Conservation (phyloP, 768 basidiomycete genomes). For the Kwoniella sp. region DNA sequence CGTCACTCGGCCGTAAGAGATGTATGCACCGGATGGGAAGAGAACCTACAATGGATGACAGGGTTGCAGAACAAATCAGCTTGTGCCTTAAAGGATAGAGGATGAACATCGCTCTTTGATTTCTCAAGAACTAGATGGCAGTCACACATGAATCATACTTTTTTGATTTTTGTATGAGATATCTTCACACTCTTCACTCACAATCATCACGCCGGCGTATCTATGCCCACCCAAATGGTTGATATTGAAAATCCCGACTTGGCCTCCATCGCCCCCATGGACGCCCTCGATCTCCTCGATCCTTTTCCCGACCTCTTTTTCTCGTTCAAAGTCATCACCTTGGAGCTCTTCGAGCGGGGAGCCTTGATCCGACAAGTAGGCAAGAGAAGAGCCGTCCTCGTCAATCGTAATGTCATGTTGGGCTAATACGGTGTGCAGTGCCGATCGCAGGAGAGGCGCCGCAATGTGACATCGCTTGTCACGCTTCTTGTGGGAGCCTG, state of each 20-base stretch:
- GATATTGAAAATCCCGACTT: conserved; percentile 74
- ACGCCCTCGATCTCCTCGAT: conserved; percentile 62
- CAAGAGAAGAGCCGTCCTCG: conserved; percentile 40
- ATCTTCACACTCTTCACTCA: conserved; percentile 59
- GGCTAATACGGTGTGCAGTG: conserved; percentile 63
- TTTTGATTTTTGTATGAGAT: too few relatives aligned
- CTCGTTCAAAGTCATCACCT: conserved; percentile 62
- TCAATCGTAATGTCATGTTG: conserved; percentile 56
- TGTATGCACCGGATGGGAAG: conserved; percentile 76
- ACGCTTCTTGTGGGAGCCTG: conserved; percentile 89
- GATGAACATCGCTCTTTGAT: too few relatives aligned
- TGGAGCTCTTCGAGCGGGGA: conserved; percentile 66
- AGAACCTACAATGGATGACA: conserved; percentile 64
- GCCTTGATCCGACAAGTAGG: conserved; percentile 55
- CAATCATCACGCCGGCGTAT: conserved; percentile 87
- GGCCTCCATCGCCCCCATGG: conserved; percentile 62
- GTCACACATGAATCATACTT: too few relatives aligned
- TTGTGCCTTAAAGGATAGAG: too few relatives aligned
- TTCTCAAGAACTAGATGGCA: too few relatives aligned
- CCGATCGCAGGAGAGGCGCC: conserved; percentile 62
- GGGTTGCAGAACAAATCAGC: too few relatives aligned
- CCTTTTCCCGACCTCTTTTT: conserved; percentile 61
- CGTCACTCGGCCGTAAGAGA: conserved; percentile 94
- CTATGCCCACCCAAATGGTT: conserved; percentile 94
- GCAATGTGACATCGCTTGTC: conserved; percentile 90